Percentiles rank a stretch among this genome's conserved stretches.
Evolutionary conservation across 768 basidiomycete genomes (phyloP).

Genomic region (Leccinum incarnatum): DNA sequence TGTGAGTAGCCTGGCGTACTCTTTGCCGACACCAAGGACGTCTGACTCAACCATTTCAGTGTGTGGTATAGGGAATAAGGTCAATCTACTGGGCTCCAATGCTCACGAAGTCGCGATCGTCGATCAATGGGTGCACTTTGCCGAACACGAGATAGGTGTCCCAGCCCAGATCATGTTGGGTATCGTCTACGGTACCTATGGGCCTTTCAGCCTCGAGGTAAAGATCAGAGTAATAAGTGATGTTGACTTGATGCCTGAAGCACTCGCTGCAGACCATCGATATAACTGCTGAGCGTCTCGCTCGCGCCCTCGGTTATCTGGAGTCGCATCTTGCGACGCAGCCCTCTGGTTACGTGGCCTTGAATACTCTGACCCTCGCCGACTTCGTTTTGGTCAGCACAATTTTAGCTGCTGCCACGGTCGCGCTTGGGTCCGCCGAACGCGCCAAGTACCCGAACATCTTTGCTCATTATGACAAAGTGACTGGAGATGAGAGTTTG

Average conservation of each 20-base stretch:
- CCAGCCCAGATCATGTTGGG: background rate
- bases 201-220: conserved; percentile 9
- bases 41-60: background rate
- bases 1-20: conserved; percentile 5
- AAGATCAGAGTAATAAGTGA: background rate
- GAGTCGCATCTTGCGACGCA: conserved; percentile 12
- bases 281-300: background rate
- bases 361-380: conserved; percentile 17
- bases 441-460: conserved; percentile 13
- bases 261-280: background rate
- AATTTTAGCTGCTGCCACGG: background rate
- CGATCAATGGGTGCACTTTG: conserved; percentile 15
- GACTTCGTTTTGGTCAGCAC: conserved; percentile 19
- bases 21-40: background rate
- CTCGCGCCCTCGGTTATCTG: conserved; percentile 9
- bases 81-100: conserved; percentile 8
- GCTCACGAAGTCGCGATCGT: conserved; percentile 10
- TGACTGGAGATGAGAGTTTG: conserved; percentile 13
- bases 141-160: conserved; percentile 12
- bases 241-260: background rate
- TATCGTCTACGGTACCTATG: conserved; percentile 1
- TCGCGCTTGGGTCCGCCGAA: conserved; percentile 12
- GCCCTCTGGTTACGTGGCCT: conserved; percentile 12
- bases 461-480: conserved; percentile 22
- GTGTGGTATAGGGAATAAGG: conserved; percentile 10